These are phyloP conservation scores for Arthrobotrys pseudoclavata DNA, from an alignment of 2,329 filamentous ascomycete genomes.

Conservation along the genomic window DNA sequence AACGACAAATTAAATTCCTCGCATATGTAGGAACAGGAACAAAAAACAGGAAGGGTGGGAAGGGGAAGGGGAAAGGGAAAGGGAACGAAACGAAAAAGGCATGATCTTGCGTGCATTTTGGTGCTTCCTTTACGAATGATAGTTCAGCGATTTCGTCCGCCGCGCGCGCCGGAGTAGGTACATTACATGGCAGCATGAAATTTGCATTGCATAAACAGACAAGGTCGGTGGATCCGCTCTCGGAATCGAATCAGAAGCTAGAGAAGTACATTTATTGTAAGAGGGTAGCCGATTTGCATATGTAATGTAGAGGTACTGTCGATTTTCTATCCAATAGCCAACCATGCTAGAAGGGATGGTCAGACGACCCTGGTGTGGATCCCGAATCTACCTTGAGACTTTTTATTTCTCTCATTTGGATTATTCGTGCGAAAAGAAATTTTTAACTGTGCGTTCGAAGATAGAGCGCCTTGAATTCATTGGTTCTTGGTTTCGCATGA, in stretches of 20 bases:
- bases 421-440: slow-evolving; percentile 20
- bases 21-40: slow-evolving; percentile 56
- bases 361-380: slow-evolving; percentile 58
- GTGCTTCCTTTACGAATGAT: slow-evolving; percentile 18
- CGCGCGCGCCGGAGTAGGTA: slow-evolving; percentile 27
- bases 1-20: slow-evolving; percentile 21
- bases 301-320: slow-evolving; percentile 57
- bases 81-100: slow-evolving; percentile 6
- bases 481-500: slow-evolving; percentile 14
- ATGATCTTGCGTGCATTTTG: slow-evolving; percentile 49
- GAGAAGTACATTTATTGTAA: slow-evolving; percentile 20
- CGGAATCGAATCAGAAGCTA: slow-evolving; percentile 58
- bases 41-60: background rate
- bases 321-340: slow-evolving; percentile 47
- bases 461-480: slow-evolving; percentile 12
- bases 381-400: slow-evolving; percentile 19
- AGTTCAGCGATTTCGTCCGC: slow-evolving; percentile 37
- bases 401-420: slow-evolving; percentile 8
- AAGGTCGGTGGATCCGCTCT: slow-evolving; percentile 38
- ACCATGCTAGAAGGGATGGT: slow-evolving; percentile 48
- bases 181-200: slow-evolving; percentile 22
- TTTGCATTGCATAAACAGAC: slow-evolving; percentile 41
- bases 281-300: slow-evolving; percentile 11
- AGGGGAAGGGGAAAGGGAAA: background rate
- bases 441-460: background rate